phyloP scores from a whole-genome alignment of 345 rosid genomes.

The Moricandia moricandioides region DNA sequence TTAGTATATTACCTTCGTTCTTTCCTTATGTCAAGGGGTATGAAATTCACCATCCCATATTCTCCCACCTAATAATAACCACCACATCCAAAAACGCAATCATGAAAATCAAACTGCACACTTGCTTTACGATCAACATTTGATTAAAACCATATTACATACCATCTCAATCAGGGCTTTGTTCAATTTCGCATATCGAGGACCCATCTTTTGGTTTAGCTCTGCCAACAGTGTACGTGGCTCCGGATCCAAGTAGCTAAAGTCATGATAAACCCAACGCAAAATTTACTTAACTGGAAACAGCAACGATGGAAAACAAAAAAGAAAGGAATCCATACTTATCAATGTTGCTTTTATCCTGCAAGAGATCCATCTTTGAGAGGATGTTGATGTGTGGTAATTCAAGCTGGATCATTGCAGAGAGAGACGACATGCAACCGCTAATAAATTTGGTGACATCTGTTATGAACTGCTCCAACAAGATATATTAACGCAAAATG shows the following conservation, averaged over 20 bases:
- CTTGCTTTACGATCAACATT: not conserved
- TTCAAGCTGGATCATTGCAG: slow-evolving; percentile 94
- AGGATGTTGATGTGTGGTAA: slow-evolving; percentile 85
- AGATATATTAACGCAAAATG: slow-evolving; percentile 2
- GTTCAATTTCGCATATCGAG: slow-evolving; percentile 74
- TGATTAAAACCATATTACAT: not conserved
- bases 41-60: slow-evolving; percentile 85
- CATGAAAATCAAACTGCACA: not conserved
- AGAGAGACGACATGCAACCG: slow-evolving; percentile 95
- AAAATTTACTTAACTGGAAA: slow-evolving; percentile 2
- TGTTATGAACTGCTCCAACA: slow-evolving; percentile 63
- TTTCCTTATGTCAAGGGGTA: slow-evolving; percentile 77
- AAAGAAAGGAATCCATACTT: slow-evolving; percentile 43
- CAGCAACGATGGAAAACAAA: not conserved
- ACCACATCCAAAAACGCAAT: slow-evolving; percentile 4
- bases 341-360: slow-evolving; percentile 61
- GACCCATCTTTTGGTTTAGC: slow-evolving; percentile 74
- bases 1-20: slow-evolving; percentile 58
- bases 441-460: slow-evolving; percentile 92
- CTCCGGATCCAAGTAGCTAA: slow-evolving; percentile 83
- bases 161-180: slow-evolving; percentile 80
- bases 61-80: slow-evolving; percentile 60
- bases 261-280: slow-evolving; percentile 5
- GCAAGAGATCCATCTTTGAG: slow-evolving; percentile 91
- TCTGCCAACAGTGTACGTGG: slow-evolving; percentile 63